Evolutionary conservation across 2,329 filamentous ascomycete genomes (phyloP), one percentile per base, ranked within the genome.

Genomic region (Chrysoporthe austroafricana): DNA sequence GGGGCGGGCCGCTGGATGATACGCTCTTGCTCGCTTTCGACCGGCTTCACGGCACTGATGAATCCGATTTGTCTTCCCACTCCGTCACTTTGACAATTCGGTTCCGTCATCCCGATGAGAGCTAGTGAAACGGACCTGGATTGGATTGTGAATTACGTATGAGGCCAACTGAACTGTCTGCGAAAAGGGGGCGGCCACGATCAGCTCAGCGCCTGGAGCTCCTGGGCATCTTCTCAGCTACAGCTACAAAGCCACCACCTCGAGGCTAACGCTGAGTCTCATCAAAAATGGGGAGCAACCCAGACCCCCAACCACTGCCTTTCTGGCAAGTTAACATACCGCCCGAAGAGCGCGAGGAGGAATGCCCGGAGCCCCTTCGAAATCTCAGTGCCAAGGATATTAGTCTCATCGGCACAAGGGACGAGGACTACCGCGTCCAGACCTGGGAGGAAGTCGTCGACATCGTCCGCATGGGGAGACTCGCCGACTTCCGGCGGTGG

Each of bases 311-410:
- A 8, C 46, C 69, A 36, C 63, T 81, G 72, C 90, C 91, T 0
- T 97, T 91, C 81, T 97, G 94, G 94, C 90, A 95, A 70, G 85
- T 91, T 78, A 97, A 97, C 77, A 81, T 96, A 18, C 88, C 91
- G 0, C 79, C 81, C 46, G 76, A 82, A 36, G 79, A 90, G 70
- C 87, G 90, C 76, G 88, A 89, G 0, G 73, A 78, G 2, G 82
- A 88, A 64, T 97, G 94, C 74, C 94, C 94, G 0, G 83, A 85
- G 6, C 96, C 88, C 75, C 86, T 97, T 48, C 78, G 76, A 62
- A 82, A 86, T 71, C 80, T 90, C 66, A 85, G 82, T 62, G 80
- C 82, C 57, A 96, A 96, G 79, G 92, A 96, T 77, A 81, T 84
- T 16, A 76, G 77, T 54, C 92, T 94, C 74, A 84, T 97, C 71